Evolutionary conservation across 2,329 filamentous ascomycete species (phyloP), one percentile per base, ranked within the genome.

Genomic region (Thielaviopsis euricoi): DNA sequence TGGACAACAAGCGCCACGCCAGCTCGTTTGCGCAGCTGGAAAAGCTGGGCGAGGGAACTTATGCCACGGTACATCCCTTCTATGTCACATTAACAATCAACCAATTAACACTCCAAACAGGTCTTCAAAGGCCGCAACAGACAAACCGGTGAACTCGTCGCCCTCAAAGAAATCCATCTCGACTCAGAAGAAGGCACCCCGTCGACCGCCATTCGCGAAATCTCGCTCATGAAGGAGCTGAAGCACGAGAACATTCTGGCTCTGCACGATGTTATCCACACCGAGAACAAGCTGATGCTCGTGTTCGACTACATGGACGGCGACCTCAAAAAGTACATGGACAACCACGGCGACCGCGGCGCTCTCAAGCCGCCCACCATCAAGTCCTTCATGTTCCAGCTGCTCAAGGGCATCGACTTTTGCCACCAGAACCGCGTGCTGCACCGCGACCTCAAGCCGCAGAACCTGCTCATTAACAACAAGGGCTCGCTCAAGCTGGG

Each of bases 271-370:
- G 93, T 98, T 58, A 97, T 98, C 66, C 93, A 98, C 72, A 98
- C 93, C 60, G 93, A 98, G 76, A 98, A 97, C 74, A 98, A 98
- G 71, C 82, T 98, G 59, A 98, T 98, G 93, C 83, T 98, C 48
- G 93, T 98, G 10, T 98, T 98, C 65, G 93, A 98, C 71, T 95
- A 85, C 72, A 96, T 98, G 91, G 93, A 98, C 72, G 89, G 90
- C 69, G 93, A 98, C 67, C 75, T 98, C 12, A 98, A 98, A 76
- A 89, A 94, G 68, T 97, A 96, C 73, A 98, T 98, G 93, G 93
- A 98, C 70, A 87, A 85, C 6, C 80, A 89, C 60, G 89, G 90
- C 66, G 89, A 96, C 65, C 81, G 89, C 56, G 91, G 93, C 61
- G 88, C 89, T 53, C 78, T 98, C 58, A 90, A 95, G 69, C 87